Conservation (phyloP, 2,329 filamentous ascomycete genomes). For the Xylaria sp. region DNA sequence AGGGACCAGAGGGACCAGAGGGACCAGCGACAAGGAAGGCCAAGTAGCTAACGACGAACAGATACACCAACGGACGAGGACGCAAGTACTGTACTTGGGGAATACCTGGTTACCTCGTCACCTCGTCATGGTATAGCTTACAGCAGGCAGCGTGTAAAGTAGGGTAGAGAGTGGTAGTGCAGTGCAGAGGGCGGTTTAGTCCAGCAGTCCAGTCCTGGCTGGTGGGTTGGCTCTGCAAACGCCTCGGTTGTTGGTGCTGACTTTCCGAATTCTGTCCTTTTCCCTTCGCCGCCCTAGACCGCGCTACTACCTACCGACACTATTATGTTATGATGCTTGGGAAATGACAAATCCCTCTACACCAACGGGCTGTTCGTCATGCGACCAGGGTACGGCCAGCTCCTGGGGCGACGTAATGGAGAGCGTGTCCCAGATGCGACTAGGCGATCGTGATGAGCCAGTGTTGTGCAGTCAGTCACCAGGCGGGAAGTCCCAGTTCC, state of each 20-base stretch:
- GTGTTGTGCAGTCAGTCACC: slow-evolving; percentile 8
- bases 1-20: neutral
- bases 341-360: slow-evolving; percentile 33
- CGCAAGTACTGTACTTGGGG: too few species aligned
- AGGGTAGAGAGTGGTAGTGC: too few species aligned
- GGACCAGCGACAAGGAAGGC: neutral
- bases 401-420: slow-evolving; percentile 21
- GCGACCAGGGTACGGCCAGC: slow-evolving; percentile 24
- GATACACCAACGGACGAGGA: too few species aligned
- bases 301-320: too few species aligned
- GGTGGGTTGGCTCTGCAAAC: slow-evolving; percentile 19
- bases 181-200: slow-evolving; percentile 10
- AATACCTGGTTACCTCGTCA: too few species aligned
- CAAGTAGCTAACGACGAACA: neutral
- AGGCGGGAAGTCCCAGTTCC: neutral
- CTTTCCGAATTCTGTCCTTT: slow-evolving; percentile 21
- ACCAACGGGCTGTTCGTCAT: slow-evolving; percentile 23
- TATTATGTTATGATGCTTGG: slow-evolving; percentile 29
- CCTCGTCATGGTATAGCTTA: too few species aligned
- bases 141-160: too few species aligned
- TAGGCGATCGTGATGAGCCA: slow-evolving; percentile 18
- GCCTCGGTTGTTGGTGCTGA: slow-evolving; percentile 24
- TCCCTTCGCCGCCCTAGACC: slow-evolving; percentile 19
- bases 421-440: slow-evolving; percentile 12
- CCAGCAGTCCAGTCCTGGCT: slow-evolving; percentile 10